Base-by-base conservation (phyloP, 75 land plant species). In the Cupressus sempervirens region DNA sequence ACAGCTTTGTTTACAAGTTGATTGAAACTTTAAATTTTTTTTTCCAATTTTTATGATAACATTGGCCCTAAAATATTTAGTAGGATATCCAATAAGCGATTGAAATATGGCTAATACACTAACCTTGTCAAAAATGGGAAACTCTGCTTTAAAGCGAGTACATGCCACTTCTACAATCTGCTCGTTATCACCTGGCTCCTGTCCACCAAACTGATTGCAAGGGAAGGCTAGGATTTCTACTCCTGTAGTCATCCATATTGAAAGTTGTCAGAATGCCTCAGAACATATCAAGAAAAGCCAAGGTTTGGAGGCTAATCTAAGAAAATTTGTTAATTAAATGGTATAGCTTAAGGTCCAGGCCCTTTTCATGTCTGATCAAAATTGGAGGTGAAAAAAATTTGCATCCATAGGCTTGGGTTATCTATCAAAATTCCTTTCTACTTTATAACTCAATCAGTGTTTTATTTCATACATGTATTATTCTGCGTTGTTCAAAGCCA, bases 61-160 rank as follows among this genome's bases (percentile, higher is more conserved):
- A 13, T 13, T 34, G 8, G 1, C 30, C n/a, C 14, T 18, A 43
- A 6, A 18, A 73, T 75, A 26, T 75, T 23, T 34, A 20, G 16
- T 23, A 38, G 12, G 76, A 48, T 50, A 38, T 32, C 30, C 12
- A 41, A 52, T 7, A 30, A 40, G 41, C 10, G 32, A 53, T 15
- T 14, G 16, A 23, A 35, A 74, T 36, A 38, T 38, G 18, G 41
- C 45, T 67, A 13, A 35, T 15, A 86, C 41, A 36, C 48, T 35
- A 46, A 95, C 97, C 96, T 96, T 95, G 83, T 91, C 93, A 83
- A 96, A 96, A 6, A 96, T 90, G 45, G 98, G 98, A 81, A 82
- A 96, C 84, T 96, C 97, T 76, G 95, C 98, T 84, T 95, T 93
- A 82, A 95, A 96, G 16, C 94, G 89, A 72, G 97, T 93, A 89